phyloP scores from a whole-genome alignment of 2,329 filamentous ascomycete genomes.

The Aspergillus awamori region DNA sequence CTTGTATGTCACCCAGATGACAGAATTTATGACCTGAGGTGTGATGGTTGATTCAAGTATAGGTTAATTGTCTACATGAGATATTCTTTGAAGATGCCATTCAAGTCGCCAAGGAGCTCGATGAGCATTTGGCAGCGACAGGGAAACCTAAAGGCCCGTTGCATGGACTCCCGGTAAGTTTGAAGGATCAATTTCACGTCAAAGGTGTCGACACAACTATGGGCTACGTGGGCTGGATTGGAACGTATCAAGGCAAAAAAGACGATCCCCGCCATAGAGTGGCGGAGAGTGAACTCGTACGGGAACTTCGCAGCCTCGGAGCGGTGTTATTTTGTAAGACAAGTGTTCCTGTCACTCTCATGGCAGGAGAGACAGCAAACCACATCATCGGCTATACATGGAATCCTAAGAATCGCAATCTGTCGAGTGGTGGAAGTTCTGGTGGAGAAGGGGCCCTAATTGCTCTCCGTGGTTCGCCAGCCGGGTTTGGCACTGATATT shows the following conservation, averaged over 20 bases:
- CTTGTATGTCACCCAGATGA: conserved; percentile 41
- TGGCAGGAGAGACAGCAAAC: conserved; percentile 22
- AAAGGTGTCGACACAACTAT: conserved; percentile 1
- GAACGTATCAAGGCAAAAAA: not conserved
- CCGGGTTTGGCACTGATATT: conserved; percentile 38
- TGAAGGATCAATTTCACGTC: conserved; percentile 1
- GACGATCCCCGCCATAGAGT: not conserved
- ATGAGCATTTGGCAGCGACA: not conserved
- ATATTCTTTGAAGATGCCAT: conserved; percentile 35
- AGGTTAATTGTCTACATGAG: conserved; percentile 55
- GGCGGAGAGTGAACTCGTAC: not conserved
- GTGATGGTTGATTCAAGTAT: too few relatives aligned
- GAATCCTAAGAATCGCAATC: conserved; percentile 22
- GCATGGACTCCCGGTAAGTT: not conserved
- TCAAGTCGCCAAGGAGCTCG: not conserved
- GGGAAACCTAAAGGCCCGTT: not conserved
- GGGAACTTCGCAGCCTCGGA: not conserved
- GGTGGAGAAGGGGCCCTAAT: conserved; percentile 37
- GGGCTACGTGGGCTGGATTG: conserved; percentile 2
- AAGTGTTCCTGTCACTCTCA: conserved; percentile 23
- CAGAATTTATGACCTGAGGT: too few relatives aligned
- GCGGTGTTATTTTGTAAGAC: not conserved
- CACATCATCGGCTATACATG: conserved; percentile 20
- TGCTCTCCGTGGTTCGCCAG: conserved; percentile 30
- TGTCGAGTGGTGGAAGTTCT: conserved; percentile 24